phyloP scores from a whole-genome alignment of 441 rosid genomes.

The Adansonia madagascariensis region DNA sequence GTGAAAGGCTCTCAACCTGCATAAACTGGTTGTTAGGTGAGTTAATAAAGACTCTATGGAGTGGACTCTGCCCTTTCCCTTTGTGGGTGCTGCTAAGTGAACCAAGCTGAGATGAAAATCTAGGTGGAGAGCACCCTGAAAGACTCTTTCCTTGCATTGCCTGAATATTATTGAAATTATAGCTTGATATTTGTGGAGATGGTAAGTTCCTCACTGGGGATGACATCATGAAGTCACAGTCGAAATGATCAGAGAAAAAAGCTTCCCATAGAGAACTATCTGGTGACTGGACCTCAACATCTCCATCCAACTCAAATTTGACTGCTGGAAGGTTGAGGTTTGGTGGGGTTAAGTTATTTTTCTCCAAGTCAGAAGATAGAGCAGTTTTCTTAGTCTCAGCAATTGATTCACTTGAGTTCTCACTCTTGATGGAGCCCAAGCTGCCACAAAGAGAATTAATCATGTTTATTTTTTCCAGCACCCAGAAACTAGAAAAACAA shows the following conservation, averaged over 20 bases:
- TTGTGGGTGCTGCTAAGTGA: constrained; percentile 31
- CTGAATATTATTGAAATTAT: constrained; percentile 30
- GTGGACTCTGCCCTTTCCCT: constrained; percentile 64
- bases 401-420: constrained; percentile 42
- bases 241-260: constrained; percentile 58
- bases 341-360: constrained; percentile 44
- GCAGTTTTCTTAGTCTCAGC: constrained; percentile 37
- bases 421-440: constrained; percentile 47
- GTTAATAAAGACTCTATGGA: constrained; percentile 50
- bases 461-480: constrained; percentile 25
- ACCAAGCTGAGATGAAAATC: constrained; percentile 45
- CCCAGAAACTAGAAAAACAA: not conserved
- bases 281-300: constrained; percentile 57
- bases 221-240: constrained; percentile 60
- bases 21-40: constrained; percentile 52
- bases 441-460: constrained; percentile 45
- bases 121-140: constrained; percentile 56
- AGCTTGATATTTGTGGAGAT: constrained; percentile 38
- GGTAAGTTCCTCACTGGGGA: constrained; percentile 56
- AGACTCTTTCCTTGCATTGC: constrained; percentile 48
- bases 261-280: constrained; percentile 59
- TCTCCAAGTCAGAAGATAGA: constrained; percentile 41
- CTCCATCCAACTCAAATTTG: constrained; percentile 53
- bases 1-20: constrained; percentile 53
- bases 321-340: constrained; percentile 51